Evolutionary conservation across 1,284 basidiomycete species (phyloP), one percentile per base, ranked within the genome.

Genomic region (Sutorius eximius): DNA sequence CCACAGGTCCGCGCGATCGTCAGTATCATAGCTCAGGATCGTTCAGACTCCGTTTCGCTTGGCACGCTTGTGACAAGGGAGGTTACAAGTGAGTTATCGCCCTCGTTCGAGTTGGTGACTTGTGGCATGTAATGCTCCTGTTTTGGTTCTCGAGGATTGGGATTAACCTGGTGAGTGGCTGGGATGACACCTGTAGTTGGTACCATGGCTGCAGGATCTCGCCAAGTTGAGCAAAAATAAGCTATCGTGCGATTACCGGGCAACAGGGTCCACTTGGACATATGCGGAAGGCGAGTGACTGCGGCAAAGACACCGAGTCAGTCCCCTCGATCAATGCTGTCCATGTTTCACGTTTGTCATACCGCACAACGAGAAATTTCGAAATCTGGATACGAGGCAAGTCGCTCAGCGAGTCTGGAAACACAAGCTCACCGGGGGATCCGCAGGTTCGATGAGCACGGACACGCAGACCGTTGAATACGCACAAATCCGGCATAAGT

Each of bases 321-420:
- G 44, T 51, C 62, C 61, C 65, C 68, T 68, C 68, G 68, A 70
- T 70, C 68, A 69, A 42, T 59, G 48, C 55, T 64, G 66, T 55
- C 62, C 52, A 61, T 72, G 68, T 70, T 67, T 70, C 71, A 70
- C 54, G 59, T 73, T 72, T 72, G 70, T 69, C 68, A 71, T 64
- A 45, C 50, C 37, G 34, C 52, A 34, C 47, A 43, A 32, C 45
- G 15, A 45, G 27, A 43, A 52, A 60, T 54, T 62, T 55, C 47
- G 55, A 61, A 52, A 54, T 61, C 32, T 37, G 45, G 33, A 44
- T 46, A 44, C 41, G 41, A 54, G 48, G 22, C 51, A 29, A 51
- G 58, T 52, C 18, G 16, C 13, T 33, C 15, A 20, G 27, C 47
- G 18, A 29, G 47, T 45, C 52, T 43, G 1, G 16, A 3, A 18